Conservation (phyloP, 2,329 filamentous ascomycete species). For the Hymenoscyphus repandus region DNA sequence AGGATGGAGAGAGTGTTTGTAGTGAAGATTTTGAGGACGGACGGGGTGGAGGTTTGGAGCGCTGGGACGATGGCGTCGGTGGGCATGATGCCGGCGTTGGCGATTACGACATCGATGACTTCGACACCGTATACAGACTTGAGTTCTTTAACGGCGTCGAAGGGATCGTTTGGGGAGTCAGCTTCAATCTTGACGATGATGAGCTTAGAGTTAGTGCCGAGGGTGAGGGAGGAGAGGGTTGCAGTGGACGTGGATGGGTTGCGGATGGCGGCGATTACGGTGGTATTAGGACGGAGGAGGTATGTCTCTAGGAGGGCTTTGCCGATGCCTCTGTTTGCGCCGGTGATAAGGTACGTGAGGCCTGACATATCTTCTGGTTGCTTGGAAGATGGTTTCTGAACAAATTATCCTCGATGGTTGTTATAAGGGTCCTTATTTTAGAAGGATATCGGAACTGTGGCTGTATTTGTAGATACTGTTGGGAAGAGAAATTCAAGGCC, state of each 20-base stretch:
- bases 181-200: slow-evolving; percentile 41
- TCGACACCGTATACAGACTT: slow-evolving; percentile 34
- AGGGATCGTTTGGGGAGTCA: slow-evolving; percentile 32
- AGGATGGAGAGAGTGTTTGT: slow-evolving; percentile 41
- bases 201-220: slow-evolving; percentile 29
- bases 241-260: slow-evolving; percentile 24
- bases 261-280: slow-evolving; percentile 36
- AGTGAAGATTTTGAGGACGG: slow-evolving; percentile 35
- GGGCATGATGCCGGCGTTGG: slow-evolving; percentile 41
- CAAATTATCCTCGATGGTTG: no score
- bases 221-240: slow-evolving; percentile 25
- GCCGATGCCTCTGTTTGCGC: no score
- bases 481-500: no score
- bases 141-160: slow-evolving; percentile 32
- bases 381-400: no score
- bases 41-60: slow-evolving; percentile 32
- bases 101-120: slow-evolving; percentile 44
- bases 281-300: slow-evolving; percentile 33
- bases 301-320: slow-evolving; percentile 30
- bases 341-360: no score
- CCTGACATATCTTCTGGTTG: no score
- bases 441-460: no score
- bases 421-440: no score
- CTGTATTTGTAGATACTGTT: no score
- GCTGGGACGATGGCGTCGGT: slow-evolving; percentile 26